A percentile compares a stretch with the other conserved stretches of the same genome.
phyloP scores from a whole-genome alignment of 306 rosid species.

The Mucuna pruriens region DNA sequence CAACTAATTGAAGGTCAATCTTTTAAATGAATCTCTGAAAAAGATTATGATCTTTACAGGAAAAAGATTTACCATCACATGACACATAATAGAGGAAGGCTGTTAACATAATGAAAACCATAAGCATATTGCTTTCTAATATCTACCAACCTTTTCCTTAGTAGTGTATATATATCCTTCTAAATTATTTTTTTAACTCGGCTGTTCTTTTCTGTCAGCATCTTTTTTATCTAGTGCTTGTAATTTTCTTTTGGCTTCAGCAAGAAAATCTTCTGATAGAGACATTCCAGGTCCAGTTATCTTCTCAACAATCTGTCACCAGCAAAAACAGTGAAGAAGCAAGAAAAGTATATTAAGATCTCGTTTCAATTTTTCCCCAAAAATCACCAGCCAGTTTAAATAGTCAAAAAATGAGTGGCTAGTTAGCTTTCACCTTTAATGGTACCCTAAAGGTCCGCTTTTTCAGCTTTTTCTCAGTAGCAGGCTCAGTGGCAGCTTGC shows the following conservation, averaged over 20 bases:
- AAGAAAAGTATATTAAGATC: constrained; percentile 24
- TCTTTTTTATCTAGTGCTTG: constrained; percentile 87
- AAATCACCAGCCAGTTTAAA: constrained; percentile 16
- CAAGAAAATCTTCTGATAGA: constrained; percentile 72
- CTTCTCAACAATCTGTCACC: constrained; percentile 73
- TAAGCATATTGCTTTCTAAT: constrained; percentile 18
- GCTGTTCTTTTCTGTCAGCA: constrained; percentile 94
- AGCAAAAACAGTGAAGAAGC: constrained; percentile 5
- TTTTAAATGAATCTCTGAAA: background rate
- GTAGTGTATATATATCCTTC: constrained; percentile 92
- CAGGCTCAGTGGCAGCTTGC: constrained; percentile 53
- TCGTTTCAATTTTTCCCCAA: background rate
- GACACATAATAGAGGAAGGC: constrained; percentile 23
- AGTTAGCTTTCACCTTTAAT: constrained; percentile 65
- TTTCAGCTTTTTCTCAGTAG: constrained; percentile 78
- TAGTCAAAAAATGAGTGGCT: background rate
- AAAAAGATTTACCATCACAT: constrained; percentile 1
- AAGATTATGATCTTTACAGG: background rate
- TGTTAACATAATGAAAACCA: constrained; percentile 15
- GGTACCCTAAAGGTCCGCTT: constrained; percentile 88
- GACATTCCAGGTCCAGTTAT: constrained; percentile 67
- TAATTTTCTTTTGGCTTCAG: constrained; percentile 75
- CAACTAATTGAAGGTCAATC: constrained; percentile 25
- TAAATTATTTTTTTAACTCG: constrained; percentile 82
- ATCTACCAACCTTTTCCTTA: constrained; percentile 91